Evolutionary conservation across 192 early-diverging fungal genomes (phyloP), one percentile per base, ranked within the genome.

Genomic region (Linnemannia elongata): DNA sequence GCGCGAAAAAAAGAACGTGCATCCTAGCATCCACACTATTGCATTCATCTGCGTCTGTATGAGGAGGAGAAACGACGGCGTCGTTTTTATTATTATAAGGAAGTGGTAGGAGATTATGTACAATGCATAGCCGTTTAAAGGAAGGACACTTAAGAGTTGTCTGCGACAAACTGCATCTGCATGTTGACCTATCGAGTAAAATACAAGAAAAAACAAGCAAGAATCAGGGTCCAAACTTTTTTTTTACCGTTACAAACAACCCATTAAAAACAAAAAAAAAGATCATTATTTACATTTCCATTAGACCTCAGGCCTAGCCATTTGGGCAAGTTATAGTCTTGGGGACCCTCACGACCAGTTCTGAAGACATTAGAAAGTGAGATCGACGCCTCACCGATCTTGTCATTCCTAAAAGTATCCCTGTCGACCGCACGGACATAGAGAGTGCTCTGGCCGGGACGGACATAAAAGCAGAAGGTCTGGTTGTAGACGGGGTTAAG

Each of bases 391-490:
- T 89, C 77, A 18, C 88, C 88, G 70, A 91, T 83, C 79, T 81
- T 84, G 27, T 87, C 88, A 41, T 82, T 77, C 5, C 80, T 68
- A 47, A 91, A 73, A 6, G 72, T 73, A 73, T 89, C 88, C 57
- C 71, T 74, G 68, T 90, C 90, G 9, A 82, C 60, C 17, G 80
- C 90, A 72, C 84, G 72, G 41, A 89, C 70, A 18, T 90, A 78
- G 9, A 90, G 78, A 30, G 84, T 88, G 57, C 85, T 71, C 44
- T 85, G 83, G 39, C 83, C 70, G 22, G 78, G 69, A 17, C 78
- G 83, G 27, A 85, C 83, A 27, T 80, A 77, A 69, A 81, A 86
- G 68, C 55, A 71, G 27, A 81, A 86, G 6, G 79, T 72, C 71
- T 86, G 75, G 57, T 81, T 66, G 71, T 71, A 81, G 27, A 77